Evolutionary conservation across 1,284 basidiomycete genomes (phyloP).

Genomic region (Ceratobasidium sp.): DNA sequence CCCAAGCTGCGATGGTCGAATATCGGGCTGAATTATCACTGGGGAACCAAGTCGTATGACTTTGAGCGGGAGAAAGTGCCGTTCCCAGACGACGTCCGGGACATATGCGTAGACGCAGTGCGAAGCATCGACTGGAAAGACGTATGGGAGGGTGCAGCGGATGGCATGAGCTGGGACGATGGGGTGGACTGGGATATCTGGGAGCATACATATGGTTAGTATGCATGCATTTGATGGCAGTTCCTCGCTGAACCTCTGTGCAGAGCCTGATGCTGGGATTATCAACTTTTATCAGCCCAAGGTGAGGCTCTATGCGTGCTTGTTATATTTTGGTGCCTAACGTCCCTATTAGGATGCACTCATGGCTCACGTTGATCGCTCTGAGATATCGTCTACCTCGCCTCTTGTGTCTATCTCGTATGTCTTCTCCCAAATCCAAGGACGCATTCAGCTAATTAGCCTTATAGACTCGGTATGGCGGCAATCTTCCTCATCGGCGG

Average conservation of each 20-base stretch:
- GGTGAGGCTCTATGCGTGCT: constrained; percentile 49
- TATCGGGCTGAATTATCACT: constrained; percentile 92
- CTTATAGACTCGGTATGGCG: constrained; percentile 79
- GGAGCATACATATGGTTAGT: constrained; percentile 77
- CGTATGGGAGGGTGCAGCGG: constrained; percentile 61
- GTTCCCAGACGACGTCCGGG: constrained; percentile 66
- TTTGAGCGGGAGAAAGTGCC: constrained; percentile 73
- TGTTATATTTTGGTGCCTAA: neutral
- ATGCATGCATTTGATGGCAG: constrained; percentile 1
- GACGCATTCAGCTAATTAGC: neutral
- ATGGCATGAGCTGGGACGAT: constrained; percentile 54
- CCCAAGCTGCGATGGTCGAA: constrained; percentile 88
- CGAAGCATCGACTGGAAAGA: constrained; percentile 70
- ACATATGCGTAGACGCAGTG: constrained; percentile 73
- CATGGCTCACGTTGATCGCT: constrained; percentile 93
- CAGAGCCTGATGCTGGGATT: constrained; percentile 92
- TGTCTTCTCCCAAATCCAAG: constrained; percentile 50
- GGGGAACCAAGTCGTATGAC: constrained; percentile 92
- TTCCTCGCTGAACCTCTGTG: constrained; percentile 41
- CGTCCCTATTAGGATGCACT: constrained; percentile 72
- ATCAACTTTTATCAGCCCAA: constrained; percentile 90
- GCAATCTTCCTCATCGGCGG: constrained; percentile 91
- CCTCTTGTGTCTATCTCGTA: constrained; percentile 92
- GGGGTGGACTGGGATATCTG: constrained; percentile 73
- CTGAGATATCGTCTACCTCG: constrained; percentile 85